Evolutionary conservation across 2,329 filamentous ascomycete species (phyloP).

Genomic region (Calycina herbarum): DNA sequence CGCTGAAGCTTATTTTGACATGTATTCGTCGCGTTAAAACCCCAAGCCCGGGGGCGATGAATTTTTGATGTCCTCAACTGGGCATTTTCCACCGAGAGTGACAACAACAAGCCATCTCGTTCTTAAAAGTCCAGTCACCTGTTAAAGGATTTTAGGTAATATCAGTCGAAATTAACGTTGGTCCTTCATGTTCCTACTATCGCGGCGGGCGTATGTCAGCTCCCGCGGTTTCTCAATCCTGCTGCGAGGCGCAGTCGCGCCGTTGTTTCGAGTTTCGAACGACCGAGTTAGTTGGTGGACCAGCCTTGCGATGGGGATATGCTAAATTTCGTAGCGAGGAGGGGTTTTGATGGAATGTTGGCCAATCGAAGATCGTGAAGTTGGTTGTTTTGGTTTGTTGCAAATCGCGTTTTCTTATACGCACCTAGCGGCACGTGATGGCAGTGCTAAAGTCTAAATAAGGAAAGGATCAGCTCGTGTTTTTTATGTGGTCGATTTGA

Average conservation of each 20-base stretch:
- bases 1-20: not conserved
- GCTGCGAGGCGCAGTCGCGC: not conserved
- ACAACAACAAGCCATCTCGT: not conserved
- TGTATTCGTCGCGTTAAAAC: not conserved
- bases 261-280: not conserved
- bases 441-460: not conserved
- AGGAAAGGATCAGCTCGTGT: not conserved
- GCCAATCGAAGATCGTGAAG: not conserved
- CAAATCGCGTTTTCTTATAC: conserved; percentile 5
- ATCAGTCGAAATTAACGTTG: not conserved
- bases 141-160: not conserved
- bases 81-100: not conserved
- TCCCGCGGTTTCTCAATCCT: not conserved
- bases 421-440: not conserved
- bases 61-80: not conserved
- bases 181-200: not conserved
- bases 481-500: not conserved
- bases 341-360: not conserved
- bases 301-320: not conserved
- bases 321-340: not conserved
- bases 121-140: not conserved
- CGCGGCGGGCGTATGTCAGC: not conserved
- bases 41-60: not conserved
- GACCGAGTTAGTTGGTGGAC: not conserved
- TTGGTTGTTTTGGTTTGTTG: not conserved